A percentile compares a stretch with the other conserved stretches of the same genome.
Evolutionary conservation across 2,329 filamentous ascomycete genomes (phyloP).

Genomic region (Paraphaeosphaeria sporulosa): DNA sequence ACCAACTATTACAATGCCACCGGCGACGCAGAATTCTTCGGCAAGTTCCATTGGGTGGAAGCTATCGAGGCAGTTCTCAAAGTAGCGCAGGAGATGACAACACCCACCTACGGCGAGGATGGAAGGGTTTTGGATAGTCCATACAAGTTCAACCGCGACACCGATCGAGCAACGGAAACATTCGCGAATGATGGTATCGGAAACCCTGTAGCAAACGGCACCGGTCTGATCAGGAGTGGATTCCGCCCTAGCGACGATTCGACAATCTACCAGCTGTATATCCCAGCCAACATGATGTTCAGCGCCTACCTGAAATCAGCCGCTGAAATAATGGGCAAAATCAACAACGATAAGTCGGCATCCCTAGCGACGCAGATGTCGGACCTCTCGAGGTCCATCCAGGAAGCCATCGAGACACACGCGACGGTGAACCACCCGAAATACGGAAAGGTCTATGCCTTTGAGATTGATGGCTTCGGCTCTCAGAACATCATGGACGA

Average conservation of each 20-base stretch:
- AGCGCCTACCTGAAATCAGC: conserved; percentile 66
- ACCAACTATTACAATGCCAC: conserved; percentile 59
- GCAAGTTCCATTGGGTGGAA: conserved; percentile 56
- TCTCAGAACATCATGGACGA: conserved; percentile 72
- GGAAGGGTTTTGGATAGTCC: conserved; percentile 54
- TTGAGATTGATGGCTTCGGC: conserved; percentile 58
- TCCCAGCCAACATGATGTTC: conserved; percentile 74
- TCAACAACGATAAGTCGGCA: conserved; percentile 53
- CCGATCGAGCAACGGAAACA: conserved; percentile 56
- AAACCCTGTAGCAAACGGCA: conserved; percentile 58
- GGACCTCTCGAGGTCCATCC: conserved; percentile 58
- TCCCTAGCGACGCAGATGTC: conserved; percentile 66
- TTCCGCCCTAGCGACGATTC: conserved; percentile 61
- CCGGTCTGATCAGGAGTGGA: conserved; percentile 58
- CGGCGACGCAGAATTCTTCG: conserved; percentile 57
- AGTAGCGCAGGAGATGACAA: conserved; percentile 56
- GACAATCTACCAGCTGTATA: conserved; percentile 59
- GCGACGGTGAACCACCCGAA: conserved; percentile 50
- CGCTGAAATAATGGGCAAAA: conserved; percentile 60
- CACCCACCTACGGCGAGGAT: conserved; percentile 57
- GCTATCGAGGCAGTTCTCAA: conserved; percentile 55
- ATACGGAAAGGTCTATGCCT: conserved; percentile 55
- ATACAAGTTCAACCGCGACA: conserved; percentile 56
- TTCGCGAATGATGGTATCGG: conserved; percentile 62
- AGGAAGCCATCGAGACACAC: conserved; percentile 54